phyloP scores from a whole-genome alignment of 2,329 filamentous ascomycete genomes.

The Colletotrichum navitas region DNA sequence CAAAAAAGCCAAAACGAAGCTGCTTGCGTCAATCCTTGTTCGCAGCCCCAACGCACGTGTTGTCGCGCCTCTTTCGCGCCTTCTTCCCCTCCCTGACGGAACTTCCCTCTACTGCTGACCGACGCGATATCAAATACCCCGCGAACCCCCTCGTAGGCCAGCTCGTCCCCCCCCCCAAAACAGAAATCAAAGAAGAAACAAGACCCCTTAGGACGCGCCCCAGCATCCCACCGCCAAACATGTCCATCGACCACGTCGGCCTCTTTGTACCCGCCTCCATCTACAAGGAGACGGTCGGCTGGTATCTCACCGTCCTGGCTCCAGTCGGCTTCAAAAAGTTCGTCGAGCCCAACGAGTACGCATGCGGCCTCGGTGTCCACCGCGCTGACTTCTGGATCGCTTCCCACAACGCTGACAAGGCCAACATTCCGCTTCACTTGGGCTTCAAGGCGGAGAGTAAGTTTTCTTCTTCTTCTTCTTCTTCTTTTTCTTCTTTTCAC shows the following conservation, averaged over 20 bases:
- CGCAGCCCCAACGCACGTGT: conserved; percentile 15
- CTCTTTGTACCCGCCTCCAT: conserved; percentile 48
- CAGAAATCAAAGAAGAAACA: not conserved
- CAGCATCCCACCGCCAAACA: conserved; percentile 43
- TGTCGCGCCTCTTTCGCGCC: conserved; percentile 22
- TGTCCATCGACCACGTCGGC: conserved; percentile 54
- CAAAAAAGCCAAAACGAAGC: not conserved
- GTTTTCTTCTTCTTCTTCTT: not conserved
- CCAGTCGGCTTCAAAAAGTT: conserved; percentile 53
- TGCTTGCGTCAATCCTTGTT: not conserved
- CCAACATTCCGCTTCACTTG: conserved; percentile 47
- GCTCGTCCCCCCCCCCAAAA: not conserved
- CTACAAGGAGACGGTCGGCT: conserved; percentile 48
- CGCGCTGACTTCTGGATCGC: conserved; percentile 51
- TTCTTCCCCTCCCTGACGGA: not conserved
- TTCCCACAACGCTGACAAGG: conserved; percentile 32
- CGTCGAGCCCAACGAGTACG: conserved; percentile 46
- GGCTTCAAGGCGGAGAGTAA: conserved; percentile 51
- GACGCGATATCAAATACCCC: conserved; percentile 31
- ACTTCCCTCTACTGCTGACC: not conserved
- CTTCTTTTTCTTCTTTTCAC: not conserved
- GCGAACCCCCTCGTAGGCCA: not conserved
- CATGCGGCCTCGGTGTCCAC: conserved; percentile 50
- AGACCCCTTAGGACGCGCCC: not conserved
- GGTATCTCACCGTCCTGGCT: conserved; percentile 53